phyloP scores from a whole-genome alignment of 1,139 yeast species.

The Candida tropicalis region DNA sequence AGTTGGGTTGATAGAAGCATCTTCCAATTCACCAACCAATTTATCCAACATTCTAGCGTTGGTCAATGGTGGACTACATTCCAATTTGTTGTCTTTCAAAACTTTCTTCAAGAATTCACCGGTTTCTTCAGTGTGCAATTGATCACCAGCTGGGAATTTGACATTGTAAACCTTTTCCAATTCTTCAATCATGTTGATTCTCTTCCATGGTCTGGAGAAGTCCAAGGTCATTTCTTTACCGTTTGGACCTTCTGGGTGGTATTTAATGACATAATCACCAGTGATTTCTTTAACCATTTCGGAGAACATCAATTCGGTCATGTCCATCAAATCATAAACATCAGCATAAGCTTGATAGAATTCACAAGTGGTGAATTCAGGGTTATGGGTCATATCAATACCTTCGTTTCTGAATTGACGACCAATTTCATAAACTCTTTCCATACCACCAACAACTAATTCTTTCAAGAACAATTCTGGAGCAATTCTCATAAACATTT shows the following conservation, averaged over 20 bases:
- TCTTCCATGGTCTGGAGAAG: slow-evolving; percentile 97
- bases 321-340: slow-evolving; percentile 94
- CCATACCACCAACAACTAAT: slow-evolving; percentile 97
- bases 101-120: slow-evolving; percentile 85
- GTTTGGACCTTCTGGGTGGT: slow-evolving; percentile 88
- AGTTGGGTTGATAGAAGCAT: slow-evolving; percentile 92
- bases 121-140: slow-evolving; percentile 92
- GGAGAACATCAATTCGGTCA: slow-evolving; percentile 89
- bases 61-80: slow-evolving; percentile 95
- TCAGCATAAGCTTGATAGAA: slow-evolving; percentile 95
- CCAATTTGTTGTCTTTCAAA: slow-evolving; percentile 78
- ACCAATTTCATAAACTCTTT: slow-evolving; percentile 97
- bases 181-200: slow-evolving; percentile 96
- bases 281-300: slow-evolving; percentile 97
- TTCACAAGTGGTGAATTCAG: slow-evolving; percentile 97
- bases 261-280: slow-evolving; percentile 80
- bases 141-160: slow-evolving; percentile 94
- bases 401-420: slow-evolving; percentile 99
- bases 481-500: slow-evolving; percentile 97
- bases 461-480: slow-evolving; percentile 97
- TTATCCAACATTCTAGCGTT: slow-evolving; percentile 99
- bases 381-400: slow-evolving; percentile 96
- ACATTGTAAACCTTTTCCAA: slow-evolving; percentile 84
- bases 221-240: slow-evolving; percentile 79
- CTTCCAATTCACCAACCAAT: slow-evolving; percentile 94